Percentiles rank a stretch among this genome's conserved stretches.
Evolutionary conservation across 106 monocot genomes (phyloP).

Genomic region (Dendrobium officinale): DNA sequence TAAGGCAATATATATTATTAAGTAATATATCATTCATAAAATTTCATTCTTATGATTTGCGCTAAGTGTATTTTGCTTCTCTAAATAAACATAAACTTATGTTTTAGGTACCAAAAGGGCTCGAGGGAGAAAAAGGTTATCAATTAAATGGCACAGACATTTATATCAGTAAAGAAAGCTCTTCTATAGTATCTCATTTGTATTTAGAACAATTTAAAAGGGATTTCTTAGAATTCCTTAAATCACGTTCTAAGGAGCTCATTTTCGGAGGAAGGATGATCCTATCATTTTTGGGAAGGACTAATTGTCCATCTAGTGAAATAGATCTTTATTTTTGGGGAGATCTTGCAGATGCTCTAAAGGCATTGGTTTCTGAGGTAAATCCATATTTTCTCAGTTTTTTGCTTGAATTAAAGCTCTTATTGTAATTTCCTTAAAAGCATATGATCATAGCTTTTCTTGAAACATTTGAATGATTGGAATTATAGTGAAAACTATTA

Average conservation of each 20-base stretch:
- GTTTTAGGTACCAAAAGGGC: not conserved
- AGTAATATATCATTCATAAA: too few relatives aligned
- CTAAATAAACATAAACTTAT: not conserved
- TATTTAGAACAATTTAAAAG: conserved; percentile 14
- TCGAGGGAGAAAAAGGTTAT: not conserved
- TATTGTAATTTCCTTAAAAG: too few relatives aligned
- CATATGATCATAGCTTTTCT: too few relatives aligned
- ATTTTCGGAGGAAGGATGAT: conserved; percentile 9
- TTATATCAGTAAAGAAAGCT: not conserved
- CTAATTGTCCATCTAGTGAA: not conserved
- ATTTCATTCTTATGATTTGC: too few relatives aligned
- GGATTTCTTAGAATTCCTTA: conserved; percentile 9
- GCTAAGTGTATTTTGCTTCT: too few relatives aligned
- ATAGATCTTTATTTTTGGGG: not conserved
- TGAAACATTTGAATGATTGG: too few relatives aligned
- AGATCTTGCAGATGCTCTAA: conserved; percentile 5
- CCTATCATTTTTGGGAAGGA: conserved; percentile 8
- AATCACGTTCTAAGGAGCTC: conserved; percentile 12
- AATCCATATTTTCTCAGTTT: not conserved
- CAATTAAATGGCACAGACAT: conserved; percentile 10
- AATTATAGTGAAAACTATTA: too few relatives aligned
- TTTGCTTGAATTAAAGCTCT: too few relatives aligned
- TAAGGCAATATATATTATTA: too few relatives aligned
- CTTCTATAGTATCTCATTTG: not conserved
- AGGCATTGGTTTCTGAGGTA: conserved; percentile 11